Conservation (phyloP, 495 filamentous ascomycete species). For the Lasiosphaeria hispida region DNA sequence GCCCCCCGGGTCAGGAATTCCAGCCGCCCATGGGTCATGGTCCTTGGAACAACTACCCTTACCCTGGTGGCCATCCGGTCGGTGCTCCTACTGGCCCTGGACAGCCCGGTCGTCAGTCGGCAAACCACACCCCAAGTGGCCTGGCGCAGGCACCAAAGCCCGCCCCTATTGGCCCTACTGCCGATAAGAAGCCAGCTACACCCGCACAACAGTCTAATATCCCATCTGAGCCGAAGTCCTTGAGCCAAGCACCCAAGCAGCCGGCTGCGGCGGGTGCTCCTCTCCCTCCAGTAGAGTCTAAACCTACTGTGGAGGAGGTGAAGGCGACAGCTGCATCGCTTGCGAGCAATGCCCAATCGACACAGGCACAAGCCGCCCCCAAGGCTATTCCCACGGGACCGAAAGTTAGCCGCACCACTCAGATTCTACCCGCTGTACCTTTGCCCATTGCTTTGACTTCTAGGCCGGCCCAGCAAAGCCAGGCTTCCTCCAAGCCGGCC, state of each 20-base stretch:
- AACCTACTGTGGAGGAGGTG: slow-evolving; percentile 58
- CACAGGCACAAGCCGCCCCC: slow-evolving; percentile 30
- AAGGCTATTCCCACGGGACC: slow-evolving; percentile 60
- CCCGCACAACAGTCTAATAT: slow-evolving; percentile 31
- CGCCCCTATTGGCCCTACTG: slow-evolving; percentile 53
- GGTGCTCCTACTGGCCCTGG: slow-evolving; percentile 34
- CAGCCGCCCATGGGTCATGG: slow-evolving; percentile 59
- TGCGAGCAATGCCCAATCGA: slow-evolving; percentile 33
- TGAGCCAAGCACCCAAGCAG: slow-evolving; percentile 37
- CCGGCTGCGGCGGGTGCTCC: slow-evolving; percentile 43
- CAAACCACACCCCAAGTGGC: slow-evolving; percentile 36
- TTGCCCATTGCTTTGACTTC: slow-evolving; percentile 69
- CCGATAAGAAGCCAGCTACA: slow-evolving; percentile 44
- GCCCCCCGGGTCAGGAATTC: slow-evolving; percentile 61
- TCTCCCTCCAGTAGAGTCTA: slow-evolving; percentile 64
- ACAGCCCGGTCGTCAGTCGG: slow-evolving; percentile 28
- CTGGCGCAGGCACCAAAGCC: slow-evolving; percentile 44
- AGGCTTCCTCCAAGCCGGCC: slow-evolving; percentile 34
- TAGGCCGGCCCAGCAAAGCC: slow-evolving; percentile 31
- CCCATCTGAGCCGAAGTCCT: slow-evolving; percentile 39
- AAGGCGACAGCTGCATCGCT: slow-evolving; percentile 47
- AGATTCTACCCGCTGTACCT: slow-evolving; percentile 54
- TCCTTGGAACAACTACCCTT: slow-evolving; percentile 52
- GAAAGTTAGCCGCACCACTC: slow-evolving; percentile 51
- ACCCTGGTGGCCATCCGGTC: slow-evolving; percentile 42